Base-by-base conservation (phyloP, 2,329 filamentous ascomycete genomes). In the Teratosphaeria nubilosa region DNA sequence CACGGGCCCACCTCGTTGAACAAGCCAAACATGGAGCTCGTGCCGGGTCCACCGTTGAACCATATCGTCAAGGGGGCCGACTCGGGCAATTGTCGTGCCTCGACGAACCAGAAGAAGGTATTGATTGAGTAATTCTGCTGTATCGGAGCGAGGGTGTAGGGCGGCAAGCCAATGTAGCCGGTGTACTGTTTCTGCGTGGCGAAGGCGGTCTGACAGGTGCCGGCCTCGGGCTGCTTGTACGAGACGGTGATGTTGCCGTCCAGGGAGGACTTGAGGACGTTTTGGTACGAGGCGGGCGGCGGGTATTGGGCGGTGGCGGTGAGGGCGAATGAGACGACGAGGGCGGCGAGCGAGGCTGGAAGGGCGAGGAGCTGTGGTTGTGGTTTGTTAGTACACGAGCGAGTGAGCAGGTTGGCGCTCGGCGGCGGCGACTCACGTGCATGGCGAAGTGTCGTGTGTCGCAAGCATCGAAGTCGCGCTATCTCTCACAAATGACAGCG, bases 61-160 rank as follows among this genome's bases (percentile, higher is more conserved):
- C 82, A 86, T 25, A 85, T 79, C 0, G 81, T 79, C 32, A 86
- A 69, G 0, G 83, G 83, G 1, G 82, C 82, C 52, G 78, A 74
- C 11, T 68, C 62, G 1, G 82, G 76, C 62, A 77, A 73, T 55
- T 80, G 75, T 7, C 81, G 75, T 6, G 82, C 75, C 64, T 85
- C 82, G 64, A 86, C 81, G 66, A 84, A 86, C 81, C 82, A 84
- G 70, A 86, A 86, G 70, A 85, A 86, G 54, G 81, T 84, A 65
- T 84, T 83, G 63, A 84, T 82, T 1, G 78, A 75, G 63, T 83
- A 83, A 58, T 80, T 68, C 63, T 83, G 80, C 62, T 77, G 74
- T 59, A 76, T 74, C 0, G 75, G 73, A 30, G 68, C 70, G 55
- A 78, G 70, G 1, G 75, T 77, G 59, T 69, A 74, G 11, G 76